Conservation (phyloP, 73 alveolate species). For the Paramecium bursaria region DNA sequence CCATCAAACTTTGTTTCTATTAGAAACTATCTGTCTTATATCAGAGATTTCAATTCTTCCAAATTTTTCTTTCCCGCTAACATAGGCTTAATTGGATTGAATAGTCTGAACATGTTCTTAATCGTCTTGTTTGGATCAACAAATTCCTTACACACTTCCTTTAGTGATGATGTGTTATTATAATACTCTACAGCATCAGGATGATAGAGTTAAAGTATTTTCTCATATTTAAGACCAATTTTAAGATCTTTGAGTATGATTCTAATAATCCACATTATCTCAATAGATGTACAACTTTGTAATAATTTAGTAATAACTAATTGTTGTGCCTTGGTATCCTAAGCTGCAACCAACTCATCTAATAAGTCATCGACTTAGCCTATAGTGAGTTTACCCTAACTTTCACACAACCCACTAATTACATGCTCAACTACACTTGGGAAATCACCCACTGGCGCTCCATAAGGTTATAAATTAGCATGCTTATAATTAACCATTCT, state of each 20-base stretch:
- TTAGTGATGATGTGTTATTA: constrained; percentile 88
- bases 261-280: constrained; percentile 92
- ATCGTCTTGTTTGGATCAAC: constrained; percentile 80
- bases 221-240: constrained; percentile 89
- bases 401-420: constrained; percentile 78
- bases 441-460: constrained; percentile 94
- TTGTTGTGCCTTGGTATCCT: constrained; percentile 82
- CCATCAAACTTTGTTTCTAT: constrained; percentile 98
- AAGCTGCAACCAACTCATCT: constrained; percentile 80
- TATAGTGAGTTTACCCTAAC: constrained; percentile 75
- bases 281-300: constrained; percentile 83
- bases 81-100: constrained; percentile 97
- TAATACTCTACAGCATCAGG: constrained; percentile 91
- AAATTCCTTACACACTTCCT: constrained; percentile 89
- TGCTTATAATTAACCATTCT: constrained; percentile 93
- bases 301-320: constrained; percentile 80
- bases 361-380: constrained; percentile 82
- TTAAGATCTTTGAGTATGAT: constrained; percentile 92
- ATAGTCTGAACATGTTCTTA: constrained; percentile 84
- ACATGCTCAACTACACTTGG: constrained; percentile 85
- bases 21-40: constrained; percentile 75
- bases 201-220: constrained; percentile 87
- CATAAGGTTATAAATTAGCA: constrained; percentile 85
- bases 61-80: constrained; percentile 81
- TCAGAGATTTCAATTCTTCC: constrained; percentile 75